These are phyloP conservation scores for Pichia sp. DNA, from an alignment of 1,139 yeast genomes.

Conservation along the genomic window DNA sequence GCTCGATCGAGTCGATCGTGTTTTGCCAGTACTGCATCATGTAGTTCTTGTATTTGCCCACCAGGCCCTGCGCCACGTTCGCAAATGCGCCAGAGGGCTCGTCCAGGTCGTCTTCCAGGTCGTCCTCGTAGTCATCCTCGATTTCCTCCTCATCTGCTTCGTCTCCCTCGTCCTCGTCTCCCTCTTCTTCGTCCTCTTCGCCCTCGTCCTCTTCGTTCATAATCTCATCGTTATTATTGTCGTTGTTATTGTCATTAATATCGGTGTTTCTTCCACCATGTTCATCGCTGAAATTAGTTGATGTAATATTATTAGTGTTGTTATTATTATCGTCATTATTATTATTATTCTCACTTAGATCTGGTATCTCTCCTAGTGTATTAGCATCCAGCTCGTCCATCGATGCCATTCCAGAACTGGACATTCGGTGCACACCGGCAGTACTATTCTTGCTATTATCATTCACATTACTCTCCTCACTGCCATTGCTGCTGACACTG, in stretches of 20 bases:
- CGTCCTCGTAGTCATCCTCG: conserved; percentile 11
- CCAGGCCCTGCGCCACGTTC: conserved; percentile 90
- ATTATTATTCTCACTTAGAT: neutral
- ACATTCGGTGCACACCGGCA: neutral
- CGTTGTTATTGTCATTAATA: conserved; percentile 19
- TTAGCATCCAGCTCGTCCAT: neutral
- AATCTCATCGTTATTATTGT: conserved; percentile 19
- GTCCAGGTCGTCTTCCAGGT: conserved; percentile 33
- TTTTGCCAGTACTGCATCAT: conserved; percentile 98
- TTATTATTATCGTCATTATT: neutral
- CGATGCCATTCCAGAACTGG: neutral
- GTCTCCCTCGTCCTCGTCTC: conserved; percentile 3
- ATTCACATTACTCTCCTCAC: neutral
- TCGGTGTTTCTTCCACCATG: neutral
- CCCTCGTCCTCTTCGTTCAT: conserved; percentile 10
- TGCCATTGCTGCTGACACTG: neutral
- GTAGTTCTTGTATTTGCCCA: conserved; percentile 75
- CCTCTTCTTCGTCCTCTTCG: conserved; percentile 6
- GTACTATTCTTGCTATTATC: neutral
- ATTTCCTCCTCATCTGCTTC: conserved; percentile 7
- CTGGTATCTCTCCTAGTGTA: neutral
- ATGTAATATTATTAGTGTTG: neutral
- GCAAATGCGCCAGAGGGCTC: conserved; percentile 88
- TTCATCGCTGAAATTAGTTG: neutral
- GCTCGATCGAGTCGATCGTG: conserved; percentile 84